Evolutionary conservation across 495 filamentous ascomycete genomes (phyloP).

Genomic region (Acidiella bohemica): DNA sequence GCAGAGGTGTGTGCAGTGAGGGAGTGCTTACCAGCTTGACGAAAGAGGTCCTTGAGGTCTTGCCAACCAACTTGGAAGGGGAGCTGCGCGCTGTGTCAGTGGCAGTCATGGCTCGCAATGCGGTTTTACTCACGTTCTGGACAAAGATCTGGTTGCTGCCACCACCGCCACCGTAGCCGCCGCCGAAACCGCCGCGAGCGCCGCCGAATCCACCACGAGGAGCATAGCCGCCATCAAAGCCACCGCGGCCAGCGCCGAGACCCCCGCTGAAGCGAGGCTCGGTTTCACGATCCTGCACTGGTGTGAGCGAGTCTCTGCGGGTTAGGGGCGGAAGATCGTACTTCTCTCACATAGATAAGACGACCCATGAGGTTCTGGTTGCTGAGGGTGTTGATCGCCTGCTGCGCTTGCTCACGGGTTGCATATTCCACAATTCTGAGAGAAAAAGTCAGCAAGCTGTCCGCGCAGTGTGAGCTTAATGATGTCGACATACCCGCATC

Average conservation of each 20-base stretch:
- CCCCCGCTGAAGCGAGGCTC: conserved; percentile 85
- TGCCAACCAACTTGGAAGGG: conserved; percentile 98
- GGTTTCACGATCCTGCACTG: conserved; percentile 70
- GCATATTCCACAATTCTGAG: conserved; percentile 99
- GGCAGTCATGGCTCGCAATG: conserved; percentile 11
- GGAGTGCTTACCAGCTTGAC: conserved; percentile 71
- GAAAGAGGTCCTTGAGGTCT: conserved; percentile 97
- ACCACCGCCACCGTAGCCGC: conserved; percentile 21
- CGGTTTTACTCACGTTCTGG: conserved; percentile 69
- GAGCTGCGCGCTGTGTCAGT: conserved; percentile 48
- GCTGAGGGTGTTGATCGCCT: conserved; percentile 93
- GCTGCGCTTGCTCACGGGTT: conserved; percentile 95
- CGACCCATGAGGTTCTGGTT: conserved; percentile 97
- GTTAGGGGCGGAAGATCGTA: conserved; percentile 32
- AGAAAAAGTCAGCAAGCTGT: conserved; percentile 18
- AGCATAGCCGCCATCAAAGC: conserved; percentile 33
- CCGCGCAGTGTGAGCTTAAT: not conserved
- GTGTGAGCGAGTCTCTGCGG: not conserved
- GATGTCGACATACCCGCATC: conserved; percentile 78
- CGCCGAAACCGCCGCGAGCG: conserved; percentile 33
- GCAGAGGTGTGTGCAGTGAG: not conserved
- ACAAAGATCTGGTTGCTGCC: conserved; percentile 87
- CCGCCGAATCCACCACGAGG: conserved; percentile 39
- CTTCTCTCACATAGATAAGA: conserved; percentile 96
- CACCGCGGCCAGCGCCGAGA: conserved; percentile 29